phyloP scores from a whole-genome alignment of 2,329 filamentous ascomycete genomes.

The Tolypocladium tropicale region DNA sequence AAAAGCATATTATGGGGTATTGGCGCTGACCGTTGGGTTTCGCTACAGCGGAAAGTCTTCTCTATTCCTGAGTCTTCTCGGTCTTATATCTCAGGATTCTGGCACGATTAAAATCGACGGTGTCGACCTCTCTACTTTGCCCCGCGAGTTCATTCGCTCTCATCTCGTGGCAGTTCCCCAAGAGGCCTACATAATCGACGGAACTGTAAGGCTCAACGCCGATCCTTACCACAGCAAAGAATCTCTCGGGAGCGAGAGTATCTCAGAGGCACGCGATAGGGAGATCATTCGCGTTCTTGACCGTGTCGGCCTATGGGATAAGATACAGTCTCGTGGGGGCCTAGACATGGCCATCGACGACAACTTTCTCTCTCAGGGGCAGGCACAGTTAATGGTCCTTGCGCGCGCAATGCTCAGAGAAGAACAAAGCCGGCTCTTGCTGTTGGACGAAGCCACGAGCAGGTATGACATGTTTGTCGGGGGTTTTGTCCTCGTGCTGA shows the following conservation, averaged over 20 bases:
- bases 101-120: conserved; percentile 32
- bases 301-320: conserved; percentile 30
- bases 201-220: conserved; percentile 35
- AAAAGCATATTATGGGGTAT: background rate
- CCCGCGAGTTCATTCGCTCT: conserved; percentile 30
- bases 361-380: conserved; percentile 29
- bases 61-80: conserved; percentile 33
- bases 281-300: conserved; percentile 28
- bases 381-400: conserved; percentile 40
- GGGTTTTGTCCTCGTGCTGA: background rate
- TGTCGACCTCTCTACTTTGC: conserved; percentile 27
- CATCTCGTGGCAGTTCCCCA: conserved; percentile 37
- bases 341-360: conserved; percentile 23
- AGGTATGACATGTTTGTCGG: conserved; percentile 9
- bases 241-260: background rate
- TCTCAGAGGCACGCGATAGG: conserved; percentile 16
- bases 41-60: conserved; percentile 37
- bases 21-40: background rate
- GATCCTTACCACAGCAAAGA: conserved; percentile 23
- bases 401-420: conserved; percentile 35
- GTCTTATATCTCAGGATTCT: conserved; percentile 31
- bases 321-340: conserved; percentile 25
- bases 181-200: conserved; percentile 36
- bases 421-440: conserved; percentile 24
- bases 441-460: conserved; percentile 32